phyloP scores from a whole-genome alignment of 805 yeast species.

The Candida awuae region DNA sequence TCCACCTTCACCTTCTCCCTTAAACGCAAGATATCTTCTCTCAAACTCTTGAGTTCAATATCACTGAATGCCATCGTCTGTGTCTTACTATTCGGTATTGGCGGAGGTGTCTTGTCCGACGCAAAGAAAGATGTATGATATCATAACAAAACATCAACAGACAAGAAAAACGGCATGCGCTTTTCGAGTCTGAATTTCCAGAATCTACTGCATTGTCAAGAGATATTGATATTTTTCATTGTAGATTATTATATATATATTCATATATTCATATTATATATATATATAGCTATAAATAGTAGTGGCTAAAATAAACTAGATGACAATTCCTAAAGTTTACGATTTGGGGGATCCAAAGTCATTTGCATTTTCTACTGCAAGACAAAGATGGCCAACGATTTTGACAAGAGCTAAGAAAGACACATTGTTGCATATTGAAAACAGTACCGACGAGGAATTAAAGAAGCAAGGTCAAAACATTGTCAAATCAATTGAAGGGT shows the following conservation, averaged over 20 bases:
- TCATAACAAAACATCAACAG: too few species aligned
- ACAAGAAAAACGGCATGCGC: background rate
- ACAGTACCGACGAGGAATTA: conserved; percentile 12
- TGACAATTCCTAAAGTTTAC: conserved; percentile 40
- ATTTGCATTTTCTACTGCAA: conserved; percentile 75
- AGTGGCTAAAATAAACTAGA: background rate
- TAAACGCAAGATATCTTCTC: conserved; percentile 22
- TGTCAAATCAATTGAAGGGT: conserved; percentile 30
- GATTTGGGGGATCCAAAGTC: conserved; percentile 63
- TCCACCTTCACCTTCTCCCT: conserved; percentile 12
- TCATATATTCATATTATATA: too few species aligned
- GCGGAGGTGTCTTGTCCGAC: too few species aligned
- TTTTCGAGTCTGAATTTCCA: background rate
- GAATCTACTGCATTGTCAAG: too few species aligned
- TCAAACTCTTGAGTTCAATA: background rate
- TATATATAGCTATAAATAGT: too few species aligned
- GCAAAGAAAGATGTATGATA: too few species aligned
- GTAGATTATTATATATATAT: too few species aligned
- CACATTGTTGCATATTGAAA: conserved; percentile 22
- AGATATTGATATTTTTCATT: too few species aligned
- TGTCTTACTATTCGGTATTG: too few species aligned
- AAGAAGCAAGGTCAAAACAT: conserved; percentile 43
- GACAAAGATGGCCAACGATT: conserved; percentile 82
- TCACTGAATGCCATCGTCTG: conserved; percentile 4
- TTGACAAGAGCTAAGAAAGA: conserved; percentile 62